Conservation (phyloP, 148 eudicot species). For the Amaranthus hypochondriacus region DNA sequence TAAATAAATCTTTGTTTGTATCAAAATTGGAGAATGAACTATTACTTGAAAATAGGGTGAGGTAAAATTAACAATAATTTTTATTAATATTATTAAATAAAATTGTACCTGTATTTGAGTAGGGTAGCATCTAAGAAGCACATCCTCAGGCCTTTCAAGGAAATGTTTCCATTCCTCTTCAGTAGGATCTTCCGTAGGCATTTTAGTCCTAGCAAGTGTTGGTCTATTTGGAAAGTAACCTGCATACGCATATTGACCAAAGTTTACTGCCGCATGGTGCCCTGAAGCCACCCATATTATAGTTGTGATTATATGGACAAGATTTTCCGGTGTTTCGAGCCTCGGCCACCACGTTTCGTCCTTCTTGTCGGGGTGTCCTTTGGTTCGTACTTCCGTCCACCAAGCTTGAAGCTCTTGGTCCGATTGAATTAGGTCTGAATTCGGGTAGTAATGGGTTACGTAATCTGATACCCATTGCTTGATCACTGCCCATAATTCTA, state of each 20-base stretch:
- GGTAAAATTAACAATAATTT: too few species aligned
- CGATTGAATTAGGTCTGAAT: constrained; percentile 26
- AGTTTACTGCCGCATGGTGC: constrained; percentile 77
- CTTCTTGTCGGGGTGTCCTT: constrained; percentile 65
- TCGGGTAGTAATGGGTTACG: constrained; percentile 51
- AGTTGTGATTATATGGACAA: constrained; percentile 48
- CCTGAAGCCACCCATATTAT: constrained; percentile 79
- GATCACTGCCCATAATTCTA: constrained; percentile 56
- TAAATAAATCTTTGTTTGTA: too few species aligned
- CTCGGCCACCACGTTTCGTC: constrained; percentile 78
- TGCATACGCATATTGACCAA: constrained; percentile 62
- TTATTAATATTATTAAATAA: too few species aligned
- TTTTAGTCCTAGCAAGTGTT: constrained; percentile 46
- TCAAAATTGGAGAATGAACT: too few species aligned
- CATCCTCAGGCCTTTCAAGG: constrained; percentile 36
- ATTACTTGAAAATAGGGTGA: too few species aligned
- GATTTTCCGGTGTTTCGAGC: constrained; percentile 44
- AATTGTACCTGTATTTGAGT: constrained; percentile 36
- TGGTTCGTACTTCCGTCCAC: constrained; percentile 59
- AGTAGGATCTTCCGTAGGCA: constrained; percentile 55
- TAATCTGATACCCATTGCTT: constrained; percentile 69
- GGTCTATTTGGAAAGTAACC: constrained; percentile 74
- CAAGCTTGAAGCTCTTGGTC: constrained; percentile 71
- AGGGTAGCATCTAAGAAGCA: constrained; percentile 43
- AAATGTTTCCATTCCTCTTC: constrained; percentile 35